Base-by-base conservation (phyloP, 2,329 filamentous ascomycete genomes). In the Hymenoscyphus infarciens region DNA sequence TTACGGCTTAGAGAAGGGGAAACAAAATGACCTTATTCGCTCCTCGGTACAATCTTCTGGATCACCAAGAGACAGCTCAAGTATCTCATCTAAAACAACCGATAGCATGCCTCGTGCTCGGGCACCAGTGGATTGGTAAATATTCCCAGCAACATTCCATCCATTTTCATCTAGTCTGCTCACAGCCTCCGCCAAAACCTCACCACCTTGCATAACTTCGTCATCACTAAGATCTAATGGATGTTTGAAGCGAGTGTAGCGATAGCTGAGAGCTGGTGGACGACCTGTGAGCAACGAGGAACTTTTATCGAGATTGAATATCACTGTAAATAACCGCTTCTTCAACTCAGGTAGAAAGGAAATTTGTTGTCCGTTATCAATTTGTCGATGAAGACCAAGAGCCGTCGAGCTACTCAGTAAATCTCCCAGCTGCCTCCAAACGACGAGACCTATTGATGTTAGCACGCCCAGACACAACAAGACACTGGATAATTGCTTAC, bases 191-290 rank as follows among this genome's bases (percentile, higher is more conserved):
- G 76, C 71, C 4, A 82, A 69, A 1, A 77, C 76, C 2, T 75
- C 68, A n/a, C 67, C 71, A 0, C 76, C 77, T 10, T 80, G 78
- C 2, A 76, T 75, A 25, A 84, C 72, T 0, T 83, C 73, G 15
- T 81, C 76, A 54, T 86, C 83, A 3, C 73, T 76, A 0, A 87
- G 69, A 66, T 87, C 85, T 0, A 87, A 73, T 0, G 84, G 83
- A 1, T 80, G 69, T 16, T 83, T 81, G 1, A 83, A 78, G 6
- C 78, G 78, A 56, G 79, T 82, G 67, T 85, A 87, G 1, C 82
- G 78, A 33, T 82, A 78, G 11, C 78, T 77, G 5, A 85, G 70
- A 1, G 80, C 71, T 0, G 84, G 84, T 0, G 84, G 85, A 0
- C 83, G 75, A 0, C 84, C 84, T 0, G 80, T 79, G 55, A 85